Conservation (phyloP, 768 basidiomycete species). For the Chalciporus chontae region DNA sequence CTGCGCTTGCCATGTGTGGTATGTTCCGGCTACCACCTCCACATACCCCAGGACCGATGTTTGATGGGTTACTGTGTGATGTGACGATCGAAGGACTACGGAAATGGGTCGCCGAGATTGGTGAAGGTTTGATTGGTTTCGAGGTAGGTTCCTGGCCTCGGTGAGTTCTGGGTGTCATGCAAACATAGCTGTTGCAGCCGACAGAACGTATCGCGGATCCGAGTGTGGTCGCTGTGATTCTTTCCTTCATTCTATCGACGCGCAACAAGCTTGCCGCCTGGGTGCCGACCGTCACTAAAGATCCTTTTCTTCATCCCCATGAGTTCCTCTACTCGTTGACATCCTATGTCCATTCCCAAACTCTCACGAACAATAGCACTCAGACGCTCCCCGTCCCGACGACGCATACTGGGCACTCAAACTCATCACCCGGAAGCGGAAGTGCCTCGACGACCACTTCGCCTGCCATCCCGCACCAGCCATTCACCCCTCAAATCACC, state of each 20-base stretch:
- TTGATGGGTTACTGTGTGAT: constrained; percentile 78
- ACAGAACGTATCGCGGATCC: constrained; percentile 76
- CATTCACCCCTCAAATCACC: constrained; percentile 2
- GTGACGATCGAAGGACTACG: constrained; percentile 67
- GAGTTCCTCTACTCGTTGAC: constrained; percentile 51
- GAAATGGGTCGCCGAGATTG: constrained; percentile 64
- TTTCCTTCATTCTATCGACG: constrained; percentile 63
- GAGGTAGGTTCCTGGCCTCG: constrained; percentile 41
- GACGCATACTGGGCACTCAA: constrained; percentile 13
- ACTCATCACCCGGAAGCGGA: constrained; percentile 8
- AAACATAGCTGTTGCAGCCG: constrained; percentile 38
- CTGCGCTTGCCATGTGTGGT: constrained; percentile 68
- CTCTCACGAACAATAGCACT: constrained; percentile 12
- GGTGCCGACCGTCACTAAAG: constrained; percentile 52
- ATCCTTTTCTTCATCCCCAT: constrained; percentile 73
- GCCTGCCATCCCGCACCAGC: constrained; percentile 8
- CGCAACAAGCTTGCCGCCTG: constrained; percentile 69
- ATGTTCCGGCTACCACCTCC: constrained; percentile 41
- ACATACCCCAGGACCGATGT: constrained; percentile 7
- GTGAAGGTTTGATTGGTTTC: constrained; percentile 54
- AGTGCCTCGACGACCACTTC: constrained; percentile 18
- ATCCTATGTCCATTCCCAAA: constrained; percentile 24
- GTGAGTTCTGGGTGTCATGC: neutral
- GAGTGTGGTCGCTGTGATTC: constrained; percentile 60
- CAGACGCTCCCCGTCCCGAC: constrained; percentile 31